Conservation (phyloP, 2,329 filamentous ascomycete species). For the Aspergillus sp. region DNA sequence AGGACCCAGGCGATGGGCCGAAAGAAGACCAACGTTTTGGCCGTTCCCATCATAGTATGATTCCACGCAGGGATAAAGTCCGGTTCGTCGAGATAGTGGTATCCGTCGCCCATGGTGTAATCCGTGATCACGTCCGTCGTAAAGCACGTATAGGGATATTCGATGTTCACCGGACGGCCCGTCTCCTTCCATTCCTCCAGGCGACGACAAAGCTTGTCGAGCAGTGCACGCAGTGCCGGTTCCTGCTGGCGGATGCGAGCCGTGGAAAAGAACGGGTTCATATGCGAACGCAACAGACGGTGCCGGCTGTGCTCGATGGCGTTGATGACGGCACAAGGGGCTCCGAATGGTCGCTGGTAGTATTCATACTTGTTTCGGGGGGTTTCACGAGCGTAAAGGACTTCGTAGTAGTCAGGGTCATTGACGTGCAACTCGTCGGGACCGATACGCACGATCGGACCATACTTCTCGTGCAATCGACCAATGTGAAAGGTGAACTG, state of each 20-base stretch:
- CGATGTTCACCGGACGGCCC: slow-evolving; percentile 13
- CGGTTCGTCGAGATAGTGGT: slow-evolving; percentile 25
- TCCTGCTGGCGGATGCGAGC: slow-evolving; percentile 20
- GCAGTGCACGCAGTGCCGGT: slow-evolving; percentile 14
- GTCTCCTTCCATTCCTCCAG: slow-evolving; percentile 14
- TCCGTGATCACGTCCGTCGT: slow-evolving; percentile 43
- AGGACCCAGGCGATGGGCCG: slow-evolving; percentile 17
- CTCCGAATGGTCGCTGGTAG: slow-evolving; percentile 22
- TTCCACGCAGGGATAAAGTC: slow-evolving; percentile 27
- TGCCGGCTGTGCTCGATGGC: slow-evolving; percentile 25
- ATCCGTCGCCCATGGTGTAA: slow-evolving; percentile 30
- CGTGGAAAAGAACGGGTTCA: slow-evolving; percentile 32
- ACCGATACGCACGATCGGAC: slow-evolving; percentile 29
- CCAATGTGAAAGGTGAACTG: slow-evolving; percentile 17
- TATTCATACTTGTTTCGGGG: slow-evolving; percentile 25
- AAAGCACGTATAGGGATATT: slow-evolving; percentile 33
- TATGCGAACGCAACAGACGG: slow-evolving; percentile 24
- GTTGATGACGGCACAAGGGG: slow-evolving; percentile 25
- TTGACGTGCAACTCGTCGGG: slow-evolving; percentile 28
- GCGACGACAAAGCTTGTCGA: slow-evolving; percentile 19
- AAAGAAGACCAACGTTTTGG: slow-evolving; percentile 14
- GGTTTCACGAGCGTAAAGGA: slow-evolving; percentile 23
- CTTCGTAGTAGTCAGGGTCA: slow-evolving; percentile 23
- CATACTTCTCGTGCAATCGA: slow-evolving; percentile 19
- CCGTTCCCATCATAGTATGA: slow-evolving; percentile 19